Evolutionary conservation across 2,329 filamentous ascomycete species (phyloP), one percentile per base, ranked within the genome.

Genomic region (Kalaharituber pfeilii): DNA sequence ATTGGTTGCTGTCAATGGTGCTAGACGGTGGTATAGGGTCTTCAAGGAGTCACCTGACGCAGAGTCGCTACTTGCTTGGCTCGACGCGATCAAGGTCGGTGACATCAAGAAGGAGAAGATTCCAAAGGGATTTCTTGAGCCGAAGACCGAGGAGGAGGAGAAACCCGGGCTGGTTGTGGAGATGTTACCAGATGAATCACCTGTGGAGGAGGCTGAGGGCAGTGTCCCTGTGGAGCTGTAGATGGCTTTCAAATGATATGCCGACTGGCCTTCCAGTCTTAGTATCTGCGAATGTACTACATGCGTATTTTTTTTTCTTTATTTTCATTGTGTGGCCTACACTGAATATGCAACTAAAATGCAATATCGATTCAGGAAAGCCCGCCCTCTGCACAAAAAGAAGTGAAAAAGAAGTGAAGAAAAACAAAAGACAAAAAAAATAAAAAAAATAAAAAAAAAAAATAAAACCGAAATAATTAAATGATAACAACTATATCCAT

Each of bases 1-100:
- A n/a, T n/a, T 62, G 36, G 73, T 96, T 53, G 87, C 87, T 15
- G 68, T 94, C 56, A 95, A 95, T 67, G 83, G 78, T 28, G 86
- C 88, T 64, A 80, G 87, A 53, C 76, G 77, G 42, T 98, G 91
- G 91, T 93, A 81, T 78, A 82, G 83, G 63, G 77, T 76, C 55
- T 91, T 85, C 67, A 70, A 77, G 49, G 78, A 75, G 5, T 67
- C 69, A 15, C 80, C 79, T 45, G 77, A 76, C 53, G 65, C 73
- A 24, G 72, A 76, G 53, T 76, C 75, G 25, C 71, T 98, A 27
- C 86, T 94, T 70, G 71, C 72, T 58, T 98, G 89, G 86, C 78
- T 98, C 56, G 91, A 98, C 65, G 75, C 78, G n/a, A 86, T 96
- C 58, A 81, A 86, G 33, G 76, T 98, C 73, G 86, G 88, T 52